Base-by-base conservation (phyloP, 2,329 filamentous ascomycete species). In the Epichloe scottii region DNA sequence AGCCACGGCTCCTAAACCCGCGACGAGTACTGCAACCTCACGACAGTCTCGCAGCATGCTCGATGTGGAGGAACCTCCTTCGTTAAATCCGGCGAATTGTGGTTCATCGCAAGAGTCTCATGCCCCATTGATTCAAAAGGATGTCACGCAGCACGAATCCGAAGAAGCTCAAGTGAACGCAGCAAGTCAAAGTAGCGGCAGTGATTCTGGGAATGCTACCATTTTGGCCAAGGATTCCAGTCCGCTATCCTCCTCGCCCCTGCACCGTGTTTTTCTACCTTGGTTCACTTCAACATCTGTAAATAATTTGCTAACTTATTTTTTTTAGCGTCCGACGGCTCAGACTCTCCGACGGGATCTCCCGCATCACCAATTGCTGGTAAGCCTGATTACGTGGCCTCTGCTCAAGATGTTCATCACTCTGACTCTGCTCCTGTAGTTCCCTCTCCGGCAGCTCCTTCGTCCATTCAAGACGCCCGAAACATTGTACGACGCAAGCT, bases 401-500 rank as follows among this genome's bases (percentile, higher is more conserved):
- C 55, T 42, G 40, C 52, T 57, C 60, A 64, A 60, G 61, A 63
- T 62, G 61, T 61, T 57, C 53, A 58, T 55, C 58, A 58, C 60
- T 68, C 69, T 68, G 66, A 72, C 64, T 50, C 52, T 46, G 52
- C 43, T 44, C 51, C 57, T 55, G 56, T 61, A 63, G 63, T 63
- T 51, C 60, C 66, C 48, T 62, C 64, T 58, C 66, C 65, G 61
- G 59, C 64, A 54, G 57, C 63, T 49, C 21, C 49, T 12, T 48
- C 51, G 49, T 75, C 79, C 59, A 72, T 77, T 60, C 79, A 75
- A 64, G 85, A 89, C 64, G 85, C 85, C 78, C 84, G 84, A 72
- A 97, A 98, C 77, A 95, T 98, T 69, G 91, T 98, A 63, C 88
- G 93, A 72, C 83, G 93, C 72, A 98, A 98, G 79, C 77, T 98